Conservation (phyloP, 148 eudicot species). For the Fagopyrum homotropicum region DNA sequence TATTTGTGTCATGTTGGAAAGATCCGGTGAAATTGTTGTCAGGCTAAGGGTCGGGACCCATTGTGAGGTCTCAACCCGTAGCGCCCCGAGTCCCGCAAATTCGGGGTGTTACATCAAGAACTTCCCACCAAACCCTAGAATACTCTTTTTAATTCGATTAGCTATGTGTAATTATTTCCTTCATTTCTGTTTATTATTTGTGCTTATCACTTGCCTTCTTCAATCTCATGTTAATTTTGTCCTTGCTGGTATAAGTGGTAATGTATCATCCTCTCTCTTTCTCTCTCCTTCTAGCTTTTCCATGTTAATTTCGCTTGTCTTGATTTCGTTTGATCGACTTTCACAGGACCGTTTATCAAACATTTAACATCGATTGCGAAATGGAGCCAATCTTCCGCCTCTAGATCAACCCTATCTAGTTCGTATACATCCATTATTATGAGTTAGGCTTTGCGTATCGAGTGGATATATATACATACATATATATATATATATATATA, state of each 20-base stretch:
- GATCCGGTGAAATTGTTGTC: too few relatives aligned
- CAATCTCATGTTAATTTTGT: background rate
- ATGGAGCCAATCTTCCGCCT: slow-evolving; percentile 53
- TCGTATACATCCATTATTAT: background rate
- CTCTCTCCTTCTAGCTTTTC: background rate
- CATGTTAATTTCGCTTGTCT: background rate
- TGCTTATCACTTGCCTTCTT: background rate
- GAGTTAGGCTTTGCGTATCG: too few relatives aligned
- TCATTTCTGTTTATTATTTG: background rate
- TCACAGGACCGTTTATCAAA: slow-evolving; percentile 63
- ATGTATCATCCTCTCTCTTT: background rate
- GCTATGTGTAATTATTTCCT: background rate
- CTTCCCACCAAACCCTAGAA: background rate
- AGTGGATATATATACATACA: too few relatives aligned
- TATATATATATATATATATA: too few relatives aligned
- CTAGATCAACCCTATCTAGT: slow-evolving; percentile 70
- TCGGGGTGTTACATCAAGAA: too few relatives aligned
- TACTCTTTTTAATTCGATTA: background rate
- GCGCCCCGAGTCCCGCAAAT: too few relatives aligned
- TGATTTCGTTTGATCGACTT: background rate
- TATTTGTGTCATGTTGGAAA: too few relatives aligned
- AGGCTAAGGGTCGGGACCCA: too few relatives aligned
- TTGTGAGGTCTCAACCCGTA: too few relatives aligned
- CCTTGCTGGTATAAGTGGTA: background rate
- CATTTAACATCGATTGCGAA: slow-evolving; percentile 59